A percentile compares a stretch with the other conserved stretches of the same genome.
phyloP scores from a whole-genome alignment of 1,284 basidiomycete genomes.

The Malassezia vespertilionis region DNA sequence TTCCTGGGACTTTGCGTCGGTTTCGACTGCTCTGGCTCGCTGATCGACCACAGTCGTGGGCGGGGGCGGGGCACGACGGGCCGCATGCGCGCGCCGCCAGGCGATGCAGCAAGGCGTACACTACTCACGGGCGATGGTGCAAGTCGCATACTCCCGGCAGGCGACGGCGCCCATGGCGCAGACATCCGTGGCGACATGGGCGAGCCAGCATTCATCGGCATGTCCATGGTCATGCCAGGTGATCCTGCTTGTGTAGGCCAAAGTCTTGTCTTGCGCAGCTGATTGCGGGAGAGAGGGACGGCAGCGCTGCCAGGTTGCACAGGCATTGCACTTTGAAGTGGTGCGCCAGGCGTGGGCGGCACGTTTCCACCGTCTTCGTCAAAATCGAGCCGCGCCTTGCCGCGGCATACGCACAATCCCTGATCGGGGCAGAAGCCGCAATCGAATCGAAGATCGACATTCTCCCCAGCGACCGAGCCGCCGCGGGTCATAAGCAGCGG shows the following conservation, averaged over 20 bases:
- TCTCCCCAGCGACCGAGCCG: no score
- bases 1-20: background rate
- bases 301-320: background rate
- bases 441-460: constrained; percentile 23
- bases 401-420: constrained; percentile 31
- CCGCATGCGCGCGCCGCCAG: background rate
- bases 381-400: constrained; percentile 9
- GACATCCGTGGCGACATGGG: no score
- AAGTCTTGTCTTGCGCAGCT: background rate
- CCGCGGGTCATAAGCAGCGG: no score
- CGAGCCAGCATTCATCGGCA: background rate
- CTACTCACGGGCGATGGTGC: background rate
- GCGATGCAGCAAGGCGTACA: background rate
- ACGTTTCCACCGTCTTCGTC: constrained; percentile 3
- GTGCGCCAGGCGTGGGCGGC: background rate
- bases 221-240: background rate
- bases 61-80: background rate
- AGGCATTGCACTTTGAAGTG: background rate
- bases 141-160: background rate
- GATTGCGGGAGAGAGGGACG: background rate
- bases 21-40: background rate
- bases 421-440: constrained; percentile 39
- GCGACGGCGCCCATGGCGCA: no score
- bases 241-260: background rate
- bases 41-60: background rate